A percentile compares a stretch with the other conserved stretches of the same genome.
Conservation (phyloP, 192 early-diverging fungal species). For the Gigaspora rosea region DNA sequence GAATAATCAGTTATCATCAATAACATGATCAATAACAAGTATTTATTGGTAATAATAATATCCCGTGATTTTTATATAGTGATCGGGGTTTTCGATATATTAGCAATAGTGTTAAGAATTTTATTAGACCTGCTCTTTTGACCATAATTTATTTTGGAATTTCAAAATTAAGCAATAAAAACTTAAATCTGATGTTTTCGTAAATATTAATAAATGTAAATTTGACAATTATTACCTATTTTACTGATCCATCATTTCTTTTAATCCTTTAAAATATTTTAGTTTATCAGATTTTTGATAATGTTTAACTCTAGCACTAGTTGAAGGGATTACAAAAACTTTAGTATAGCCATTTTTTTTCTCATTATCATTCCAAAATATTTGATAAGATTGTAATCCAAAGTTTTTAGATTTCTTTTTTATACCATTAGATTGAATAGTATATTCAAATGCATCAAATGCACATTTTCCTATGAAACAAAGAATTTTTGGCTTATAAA, state of each 20-base stretch:
- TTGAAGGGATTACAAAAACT: slow-evolving; percentile 13
- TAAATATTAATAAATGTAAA: no score
- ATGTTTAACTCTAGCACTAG: slow-evolving; percentile 64
- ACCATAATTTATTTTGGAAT: no score
- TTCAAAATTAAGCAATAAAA: no score
- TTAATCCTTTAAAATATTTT: slow-evolving; percentile 46
- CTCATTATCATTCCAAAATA: neutral
- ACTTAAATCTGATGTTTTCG: no score
- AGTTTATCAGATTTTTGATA: slow-evolving; percentile 67
- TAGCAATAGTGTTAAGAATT: no score
- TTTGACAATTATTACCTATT: no score
- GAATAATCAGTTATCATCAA: no score
- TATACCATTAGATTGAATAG: neutral
- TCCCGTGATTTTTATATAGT: no score
- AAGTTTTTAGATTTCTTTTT: neutral
- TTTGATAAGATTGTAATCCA: slow-evolving; percentile 10
- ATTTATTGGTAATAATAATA: no score
- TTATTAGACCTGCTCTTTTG: no score
- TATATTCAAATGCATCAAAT: slow-evolving; percentile 59
- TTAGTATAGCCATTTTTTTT: neutral
- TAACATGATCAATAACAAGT: no score
- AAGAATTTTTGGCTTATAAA: slow-evolving; percentile 57
- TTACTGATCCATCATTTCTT: slow-evolving; percentile 32
- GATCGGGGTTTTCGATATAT: no score
- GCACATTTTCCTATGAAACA: slow-evolving; percentile 74